Percentiles rank a stretch among this genome's conserved stretches.
phyloP scores from a whole-genome alignment of 805 yeast genomes.

The Nakazawaea pomicola region DNA sequence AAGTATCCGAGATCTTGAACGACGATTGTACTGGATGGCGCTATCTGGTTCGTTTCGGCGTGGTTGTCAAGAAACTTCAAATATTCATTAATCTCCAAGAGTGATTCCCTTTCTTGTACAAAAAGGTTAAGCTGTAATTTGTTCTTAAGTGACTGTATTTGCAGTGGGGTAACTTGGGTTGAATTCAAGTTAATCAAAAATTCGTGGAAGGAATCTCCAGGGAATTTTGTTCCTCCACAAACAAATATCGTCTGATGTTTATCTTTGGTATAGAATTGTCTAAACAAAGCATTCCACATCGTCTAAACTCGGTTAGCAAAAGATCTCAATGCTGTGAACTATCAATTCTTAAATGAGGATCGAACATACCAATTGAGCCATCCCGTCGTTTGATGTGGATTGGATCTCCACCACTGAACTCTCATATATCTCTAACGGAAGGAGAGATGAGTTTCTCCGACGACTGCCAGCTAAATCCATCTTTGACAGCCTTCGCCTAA shows the following conservation, averaged over 20 bases:
- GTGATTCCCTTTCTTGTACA: constrained; percentile 2
- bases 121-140: background rate
- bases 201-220: constrained; percentile 8
- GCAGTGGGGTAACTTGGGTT: background rate
- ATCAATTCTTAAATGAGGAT: background rate
- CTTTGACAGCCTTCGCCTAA: too few species aligned
- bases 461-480: too few species aligned
- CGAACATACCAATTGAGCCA: constrained; percentile 6
- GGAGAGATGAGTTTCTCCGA: too few species aligned
- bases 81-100: too few species aligned
- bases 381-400: too few species aligned
- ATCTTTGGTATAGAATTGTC: background rate
- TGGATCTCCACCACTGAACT: too few species aligned
- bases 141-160: background rate
- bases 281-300: constrained; percentile 7
- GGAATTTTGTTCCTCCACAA: constrained; percentile 1
- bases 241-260: constrained; percentile 1
- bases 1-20: constrained; percentile 24
- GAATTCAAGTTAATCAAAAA: constrained; percentile 3
- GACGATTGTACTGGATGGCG: constrained; percentile 15
- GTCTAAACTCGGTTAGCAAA: background rate
- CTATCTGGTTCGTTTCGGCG: too few species aligned
- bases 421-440: too few species aligned
- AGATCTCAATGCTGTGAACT: background rate
- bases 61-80: too few species aligned